These are phyloP conservation scores for Globisporangium viniferum DNA, from an alignment of 352 stramenopile genomes.

Conservation along the genomic window DNA sequence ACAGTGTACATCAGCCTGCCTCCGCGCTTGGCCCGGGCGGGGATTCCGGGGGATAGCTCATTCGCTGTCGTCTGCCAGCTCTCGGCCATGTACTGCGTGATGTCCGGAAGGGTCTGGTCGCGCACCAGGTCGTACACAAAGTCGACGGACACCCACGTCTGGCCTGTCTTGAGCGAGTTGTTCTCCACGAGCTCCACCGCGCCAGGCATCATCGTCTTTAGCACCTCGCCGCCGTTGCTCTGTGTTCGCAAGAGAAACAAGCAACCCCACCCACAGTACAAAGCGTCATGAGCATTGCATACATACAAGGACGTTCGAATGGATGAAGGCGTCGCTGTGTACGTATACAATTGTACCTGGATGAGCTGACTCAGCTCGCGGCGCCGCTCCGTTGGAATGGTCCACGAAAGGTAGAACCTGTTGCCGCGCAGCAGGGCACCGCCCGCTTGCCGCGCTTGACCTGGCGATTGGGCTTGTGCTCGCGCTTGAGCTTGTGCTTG, in stretches of 20 bases:
- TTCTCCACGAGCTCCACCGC: constrained; percentile 43
- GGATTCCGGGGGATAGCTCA: background rate
- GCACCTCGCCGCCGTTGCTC: constrained; percentile 35
- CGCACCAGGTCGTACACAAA: constrained; percentile 52
- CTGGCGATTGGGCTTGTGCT: background rate
- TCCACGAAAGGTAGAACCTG: constrained; percentile 14
- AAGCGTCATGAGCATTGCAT: background rate
- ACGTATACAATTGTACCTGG: background rate
- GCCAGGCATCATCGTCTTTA: background rate
- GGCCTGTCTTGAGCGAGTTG: constrained; percentile 21
- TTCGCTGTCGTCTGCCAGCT: background rate
- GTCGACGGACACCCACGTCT: constrained; percentile 37
- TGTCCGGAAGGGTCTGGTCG: constrained; percentile 26
- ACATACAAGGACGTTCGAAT: background rate
- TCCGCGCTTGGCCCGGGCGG: constrained; percentile 7
- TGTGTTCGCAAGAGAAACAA: background rate
- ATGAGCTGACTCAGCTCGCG: constrained; percentile 8
- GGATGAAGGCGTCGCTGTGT: background rate
- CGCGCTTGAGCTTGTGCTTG: background rate
- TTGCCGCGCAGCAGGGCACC: constrained; percentile 2
- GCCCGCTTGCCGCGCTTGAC: background rate
- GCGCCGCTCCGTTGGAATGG: background rate
- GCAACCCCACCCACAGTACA: background rate
- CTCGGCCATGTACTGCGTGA: constrained; percentile 33
- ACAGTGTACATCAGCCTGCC: constrained; percentile 27